Evolutionary conservation across 352 stramenopile species (phyloP).

Genomic region (Nothophytophthora sp.): DNA sequence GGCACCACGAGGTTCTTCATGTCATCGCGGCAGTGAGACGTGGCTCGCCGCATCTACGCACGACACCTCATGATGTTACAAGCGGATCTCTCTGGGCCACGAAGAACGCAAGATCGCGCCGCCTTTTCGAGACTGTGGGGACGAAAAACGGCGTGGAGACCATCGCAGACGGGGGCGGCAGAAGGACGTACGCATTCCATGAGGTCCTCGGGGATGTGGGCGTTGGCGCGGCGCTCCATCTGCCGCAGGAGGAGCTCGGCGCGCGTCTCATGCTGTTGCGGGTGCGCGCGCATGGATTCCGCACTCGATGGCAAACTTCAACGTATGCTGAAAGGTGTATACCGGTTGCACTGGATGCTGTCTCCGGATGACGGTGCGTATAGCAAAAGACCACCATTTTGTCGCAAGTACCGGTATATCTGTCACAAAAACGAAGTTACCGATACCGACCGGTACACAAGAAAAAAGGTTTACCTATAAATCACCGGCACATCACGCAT

Average conservation of each 20-base stretch:
- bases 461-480: too few relatives aligned
- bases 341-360: too few relatives aligned
- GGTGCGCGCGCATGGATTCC: constrained; percentile 14
- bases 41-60: constrained; percentile 26
- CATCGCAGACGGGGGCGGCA: too few relatives aligned
- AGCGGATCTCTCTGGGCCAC: background rate
- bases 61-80: background rate
- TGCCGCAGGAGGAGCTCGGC: constrained; percentile 8
- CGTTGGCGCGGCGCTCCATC: constrained; percentile 4
- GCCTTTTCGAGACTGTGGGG: constrained; percentile 1
- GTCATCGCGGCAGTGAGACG: constrained; percentile 17
- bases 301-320: too few relatives aligned
- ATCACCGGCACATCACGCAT: too few relatives aligned
- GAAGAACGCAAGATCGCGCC: constrained; percentile 12
- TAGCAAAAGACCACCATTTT: too few relatives aligned
- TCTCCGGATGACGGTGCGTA: too few relatives aligned
- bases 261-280: constrained; percentile 11
- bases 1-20: constrained; percentile 23
- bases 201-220: constrained; percentile 17
- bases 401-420: too few relatives aligned
- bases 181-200: constrained; percentile 27
- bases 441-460: too few relatives aligned
- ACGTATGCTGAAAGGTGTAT: too few relatives aligned
- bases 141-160: too few relatives aligned
- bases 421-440: too few relatives aligned